Evolutionary conservation across 441 rosid genomes (phyloP).

Genomic region (Pelargonium fulgidum): DNA sequence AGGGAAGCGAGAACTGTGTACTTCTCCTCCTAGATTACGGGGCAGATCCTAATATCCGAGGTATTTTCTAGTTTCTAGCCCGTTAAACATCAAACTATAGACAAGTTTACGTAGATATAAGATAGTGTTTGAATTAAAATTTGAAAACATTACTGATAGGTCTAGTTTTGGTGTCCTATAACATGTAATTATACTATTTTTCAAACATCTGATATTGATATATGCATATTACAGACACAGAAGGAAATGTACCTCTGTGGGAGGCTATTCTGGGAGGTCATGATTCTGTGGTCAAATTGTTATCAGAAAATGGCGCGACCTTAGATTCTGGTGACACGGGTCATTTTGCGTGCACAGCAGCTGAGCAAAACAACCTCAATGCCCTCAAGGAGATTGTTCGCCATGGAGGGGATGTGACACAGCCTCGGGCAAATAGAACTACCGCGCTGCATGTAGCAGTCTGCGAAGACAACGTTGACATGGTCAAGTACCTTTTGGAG

Average conservation of each 20-base stretch:
- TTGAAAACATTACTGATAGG: no score
- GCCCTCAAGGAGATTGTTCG: slow-evolving; percentile 45
- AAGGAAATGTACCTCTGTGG: slow-evolving; percentile 81
- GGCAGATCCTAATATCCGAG: slow-evolving; percentile 70
- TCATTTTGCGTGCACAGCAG: slow-evolving; percentile 48
- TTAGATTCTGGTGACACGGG: slow-evolving; percentile 49
- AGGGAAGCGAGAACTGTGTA: slow-evolving; percentile 55
- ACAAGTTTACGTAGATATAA: no score
- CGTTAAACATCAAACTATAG: no score
- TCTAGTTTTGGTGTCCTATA: no score
- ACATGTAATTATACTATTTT: no score
- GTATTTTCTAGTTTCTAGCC: slow-evolving; percentile 26
- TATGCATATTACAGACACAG: slow-evolving; percentile 56
- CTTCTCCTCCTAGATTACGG: slow-evolving; percentile 61
- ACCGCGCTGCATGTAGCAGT: slow-evolving; percentile 73
- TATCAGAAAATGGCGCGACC: slow-evolving; percentile 58
- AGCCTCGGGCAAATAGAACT: slow-evolving; percentile 35
- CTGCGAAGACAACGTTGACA: slow-evolving; percentile 61
- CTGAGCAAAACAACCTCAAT: slow-evolving; percentile 49
- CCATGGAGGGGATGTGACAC: slow-evolving; percentile 60
- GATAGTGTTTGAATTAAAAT: no score
- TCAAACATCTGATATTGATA: slow-evolving; percentile 33
- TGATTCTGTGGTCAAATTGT: slow-evolving; percentile 40
- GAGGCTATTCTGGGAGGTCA: slow-evolving; percentile 74
- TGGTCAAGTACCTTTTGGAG: slow-evolving; percentile 63